Evolutionary conservation across 2,329 filamentous ascomycete species (phyloP).

Genomic region (Trichoderma brevicompactum): DNA sequence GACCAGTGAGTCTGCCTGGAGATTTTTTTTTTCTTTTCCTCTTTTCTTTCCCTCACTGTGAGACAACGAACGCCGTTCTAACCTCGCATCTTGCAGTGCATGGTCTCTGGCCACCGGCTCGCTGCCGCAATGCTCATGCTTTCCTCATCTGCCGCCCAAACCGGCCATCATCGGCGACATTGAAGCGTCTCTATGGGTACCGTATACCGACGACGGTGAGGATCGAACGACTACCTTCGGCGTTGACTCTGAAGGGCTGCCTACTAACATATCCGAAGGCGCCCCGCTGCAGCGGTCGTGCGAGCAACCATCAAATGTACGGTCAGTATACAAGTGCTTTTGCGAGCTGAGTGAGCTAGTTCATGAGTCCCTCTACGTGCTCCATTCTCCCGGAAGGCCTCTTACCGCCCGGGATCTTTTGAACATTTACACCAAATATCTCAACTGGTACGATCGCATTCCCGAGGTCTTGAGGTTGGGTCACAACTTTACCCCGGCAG

Average conservation of each 20-base stretch:
- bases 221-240: constrained; percentile 24
- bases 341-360: constrained; percentile 75
- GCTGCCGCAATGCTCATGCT: constrained; percentile 63
- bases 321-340: constrained; percentile 70
- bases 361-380: constrained; percentile 70
- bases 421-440: constrained; percentile 68
- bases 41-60: not conserved
- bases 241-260: not conserved
- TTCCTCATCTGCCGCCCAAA: constrained; percentile 61
- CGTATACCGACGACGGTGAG: constrained; percentile 62
- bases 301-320: constrained; percentile 68
- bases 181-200: constrained; percentile 63
- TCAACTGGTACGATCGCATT: constrained; percentile 72
- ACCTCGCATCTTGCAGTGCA: constrained; percentile 49
- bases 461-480: constrained; percentile 67
- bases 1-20: constrained; percentile 59
- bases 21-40: not conserved
- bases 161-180: constrained; percentile 63
- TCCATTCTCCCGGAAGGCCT: constrained; percentile 71
- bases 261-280: constrained; percentile 42
- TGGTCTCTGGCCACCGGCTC: constrained; percentile 69
- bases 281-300: constrained; percentile 58
- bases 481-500: constrained; percentile 72
- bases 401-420: constrained; percentile 68
- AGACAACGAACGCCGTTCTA: constrained; percentile 34